Conservation (phyloP, 495 filamentous ascomycete species). For the Penicillium crystallinum region DNA sequence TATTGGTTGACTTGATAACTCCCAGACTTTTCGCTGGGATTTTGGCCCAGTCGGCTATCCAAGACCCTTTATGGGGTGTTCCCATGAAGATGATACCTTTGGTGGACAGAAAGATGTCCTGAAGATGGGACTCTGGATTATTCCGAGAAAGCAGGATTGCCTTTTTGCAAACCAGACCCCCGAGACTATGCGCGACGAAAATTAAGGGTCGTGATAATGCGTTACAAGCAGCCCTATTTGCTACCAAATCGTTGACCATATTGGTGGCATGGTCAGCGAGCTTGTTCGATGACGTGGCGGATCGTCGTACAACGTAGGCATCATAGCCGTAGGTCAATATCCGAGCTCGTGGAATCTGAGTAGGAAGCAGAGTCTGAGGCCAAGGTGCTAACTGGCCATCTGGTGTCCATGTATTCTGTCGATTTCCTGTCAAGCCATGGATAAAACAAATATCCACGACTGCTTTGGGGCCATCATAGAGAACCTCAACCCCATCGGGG, state of each 20-base stretch:
- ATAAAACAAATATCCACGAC: conserved; percentile 10
- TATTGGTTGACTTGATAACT: background rate
- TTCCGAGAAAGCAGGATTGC: background rate
- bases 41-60: conserved; percentile 1
- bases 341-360: conserved; percentile 16
- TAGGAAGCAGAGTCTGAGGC: conserved; percentile 21
- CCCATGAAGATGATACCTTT: conserved; percentile 3
- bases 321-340: conserved; percentile 30
- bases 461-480: background rate
- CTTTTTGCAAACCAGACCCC: conserved; percentile 11
- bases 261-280: background rate
- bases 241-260: background rate
- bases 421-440: conserved; percentile 30
- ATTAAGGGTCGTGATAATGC: conserved; percentile 3
- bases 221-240: background rate
- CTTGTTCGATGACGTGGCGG: background rate
- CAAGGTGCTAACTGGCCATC: conserved; percentile 10
- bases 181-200: conserved; percentile 15
- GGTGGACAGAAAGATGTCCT: background rate
- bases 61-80: conserved; percentile 3
- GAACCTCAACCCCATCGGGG: background rate
- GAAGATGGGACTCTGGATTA: conserved; percentile 1
- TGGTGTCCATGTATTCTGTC: conserved; percentile 26
- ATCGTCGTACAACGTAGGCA: conserved; percentile 13
- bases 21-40: background rate